Base-by-base conservation (phyloP, 768 basidiomycete genomes). In the Sporobolomyces pararoseus region DNA sequence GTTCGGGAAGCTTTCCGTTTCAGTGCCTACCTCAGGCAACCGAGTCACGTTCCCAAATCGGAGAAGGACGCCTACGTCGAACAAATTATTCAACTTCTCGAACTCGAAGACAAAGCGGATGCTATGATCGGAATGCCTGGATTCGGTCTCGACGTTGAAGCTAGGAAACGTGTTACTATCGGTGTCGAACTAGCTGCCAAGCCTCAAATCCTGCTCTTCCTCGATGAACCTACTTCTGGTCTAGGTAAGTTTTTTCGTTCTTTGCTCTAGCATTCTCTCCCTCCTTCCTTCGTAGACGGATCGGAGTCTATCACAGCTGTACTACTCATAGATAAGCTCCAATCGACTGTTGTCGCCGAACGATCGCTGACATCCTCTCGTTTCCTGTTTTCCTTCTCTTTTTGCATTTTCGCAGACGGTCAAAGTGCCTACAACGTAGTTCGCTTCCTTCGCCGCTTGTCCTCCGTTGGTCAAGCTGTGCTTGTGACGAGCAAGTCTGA, bases 161-260 rank as follows among this genome's bases (percentile, higher is more conserved):
- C 72, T 42, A 60, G 70, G 7, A 74, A 75, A 70, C 79, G 66
- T 71, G 49, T 60, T n/a, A 73, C 76, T 0, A 93, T 93, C 68
- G 91, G 85, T 32, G 90, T 91, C 35, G 90, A 92, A 77, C 82
- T 94, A 16, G 90, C 90, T 54, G 89, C 90, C 55, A 81, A 81
- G 71, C 81, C 81, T 16, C 77, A 78, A 53, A 76, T 82, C 19
- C 71, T 82, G 42, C 77, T 82, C 25, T 82, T 82, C 80, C 76
- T 82, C 70, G 87, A 86, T 71, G 82, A 83, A 66, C 70, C 75
- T 14, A 66, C 64, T 29, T 66, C 65, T 79, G 84, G 73, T 81
- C 82, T 75, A 31, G 35, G 37, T 63, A 27, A 9, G n/a, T n/a
- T n/a, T n/a, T n/a, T n/a, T n/a, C n/a, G n/a, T n/a, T n/a, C n/a